These are phyloP conservation scores for Apophysomyces trapeziformis DNA, from an alignment of 371 early-diverging fungal species.

Conservation along the genomic window DNA sequence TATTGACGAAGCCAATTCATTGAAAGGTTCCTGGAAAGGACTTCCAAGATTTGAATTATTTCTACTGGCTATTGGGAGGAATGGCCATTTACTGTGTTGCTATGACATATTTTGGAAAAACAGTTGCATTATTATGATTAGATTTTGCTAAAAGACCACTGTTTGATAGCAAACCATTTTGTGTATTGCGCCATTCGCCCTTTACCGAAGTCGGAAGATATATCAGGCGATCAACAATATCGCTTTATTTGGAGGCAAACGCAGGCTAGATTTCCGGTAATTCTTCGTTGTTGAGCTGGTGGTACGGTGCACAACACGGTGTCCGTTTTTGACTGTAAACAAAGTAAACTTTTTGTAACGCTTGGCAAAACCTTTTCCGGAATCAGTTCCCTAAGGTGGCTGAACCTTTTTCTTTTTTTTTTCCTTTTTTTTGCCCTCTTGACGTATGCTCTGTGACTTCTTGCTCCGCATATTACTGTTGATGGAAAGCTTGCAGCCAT, in stretches of 20 bases:
- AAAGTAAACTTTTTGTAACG: not conserved
- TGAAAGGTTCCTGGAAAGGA: slow-evolving; percentile 72
- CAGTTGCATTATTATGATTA: slow-evolving; percentile 21
- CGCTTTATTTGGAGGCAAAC: not conserved
- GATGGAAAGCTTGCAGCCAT: too few species aligned
- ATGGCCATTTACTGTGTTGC: slow-evolving; percentile 46
- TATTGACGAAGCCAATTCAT: not conserved
- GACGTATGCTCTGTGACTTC: too few species aligned
- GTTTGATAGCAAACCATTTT: not conserved
- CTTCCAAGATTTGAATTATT: slow-evolving; percentile 64
- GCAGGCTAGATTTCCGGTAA: not conserved
- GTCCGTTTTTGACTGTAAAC: not conserved
- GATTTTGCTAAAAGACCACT: not conserved
- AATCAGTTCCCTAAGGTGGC: not conserved
- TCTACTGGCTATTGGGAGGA: slow-evolving; percentile 70
- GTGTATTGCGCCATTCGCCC: slow-evolving; percentile 8
- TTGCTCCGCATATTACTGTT: too few species aligned
- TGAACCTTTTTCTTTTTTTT: too few species aligned
- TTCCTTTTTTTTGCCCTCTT: too few species aligned
- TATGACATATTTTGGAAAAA: slow-evolving; percentile 34
- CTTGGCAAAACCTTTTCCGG: slow-evolving; percentile 4
- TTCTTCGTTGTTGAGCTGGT: not conserved
- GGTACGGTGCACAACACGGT: not conserved
- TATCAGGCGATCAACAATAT: not conserved
- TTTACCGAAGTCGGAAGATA: not conserved